A percentile compares a stretch with the other conserved stretches of the same genome.
These are phyloP conservation scores for Suillus paluster DNA, from an alignment of 768 basidiomycete species.

Conservation along the genomic window DNA sequence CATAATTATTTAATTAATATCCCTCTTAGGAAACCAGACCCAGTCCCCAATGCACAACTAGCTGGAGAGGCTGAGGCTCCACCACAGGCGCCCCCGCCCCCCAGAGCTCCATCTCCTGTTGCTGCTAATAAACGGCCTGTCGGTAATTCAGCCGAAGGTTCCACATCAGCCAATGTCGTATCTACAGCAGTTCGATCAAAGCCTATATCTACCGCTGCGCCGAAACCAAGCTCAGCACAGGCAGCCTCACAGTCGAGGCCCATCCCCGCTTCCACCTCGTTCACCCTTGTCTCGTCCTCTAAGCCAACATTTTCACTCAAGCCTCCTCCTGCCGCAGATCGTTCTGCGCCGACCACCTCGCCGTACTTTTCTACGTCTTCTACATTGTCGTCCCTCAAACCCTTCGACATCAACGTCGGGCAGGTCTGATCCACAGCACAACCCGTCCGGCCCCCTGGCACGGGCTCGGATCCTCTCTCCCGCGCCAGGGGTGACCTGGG, in stretches of 20 bases:
- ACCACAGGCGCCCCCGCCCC: not conserved
- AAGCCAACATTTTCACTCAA: constrained; percentile 13
- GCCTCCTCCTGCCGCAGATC: constrained; percentile 5
- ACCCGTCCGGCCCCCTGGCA: constrained; percentile 38
- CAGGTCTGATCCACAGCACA: not conserved
- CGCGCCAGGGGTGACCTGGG: constrained; percentile 27
- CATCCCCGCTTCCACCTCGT: constrained; percentile 12
- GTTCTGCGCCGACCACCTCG: constrained; percentile 12
- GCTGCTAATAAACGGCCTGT: not conserved
- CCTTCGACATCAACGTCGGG: constrained; percentile 29
- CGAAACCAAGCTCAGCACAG: not conserved
- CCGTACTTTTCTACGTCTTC: constrained; percentile 25
- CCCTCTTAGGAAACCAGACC: constrained; percentile 30
- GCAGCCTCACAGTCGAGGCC: constrained; percentile 11
- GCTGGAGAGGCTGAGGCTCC: not conserved
- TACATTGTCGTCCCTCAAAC: constrained; percentile 9
- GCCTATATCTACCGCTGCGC: not conserved
- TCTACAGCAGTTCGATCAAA: not conserved
- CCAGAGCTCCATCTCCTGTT: not conserved
- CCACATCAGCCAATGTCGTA: not conserved
- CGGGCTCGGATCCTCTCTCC: constrained; percentile 24
- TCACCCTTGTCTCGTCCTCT: constrained; percentile 21
- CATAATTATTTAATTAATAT: not conserved
- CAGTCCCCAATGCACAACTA: constrained; percentile 16
- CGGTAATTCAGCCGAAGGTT: not conserved